Base-by-base conservation (phyloP, 2,329 filamentous ascomycete genomes). In the Exophiala mesophila region DNA sequence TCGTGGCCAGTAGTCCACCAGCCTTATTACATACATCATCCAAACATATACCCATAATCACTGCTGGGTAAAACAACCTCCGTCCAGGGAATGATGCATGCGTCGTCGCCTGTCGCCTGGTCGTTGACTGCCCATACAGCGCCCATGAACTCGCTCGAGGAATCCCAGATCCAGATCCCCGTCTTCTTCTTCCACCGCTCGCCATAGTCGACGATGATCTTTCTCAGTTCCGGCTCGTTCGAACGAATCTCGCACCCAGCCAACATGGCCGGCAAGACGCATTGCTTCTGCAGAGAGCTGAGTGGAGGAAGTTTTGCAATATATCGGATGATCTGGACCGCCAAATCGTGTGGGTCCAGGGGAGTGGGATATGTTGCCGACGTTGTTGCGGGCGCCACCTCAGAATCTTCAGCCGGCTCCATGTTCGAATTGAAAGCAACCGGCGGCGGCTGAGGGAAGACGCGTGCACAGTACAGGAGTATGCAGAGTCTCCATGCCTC, bases 121-220 rank as follows among this genome's bases (percentile, higher is more conserved):
- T 48, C 45, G 21, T 48, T 47, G 21, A 31, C 43, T 8, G 38
- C 35, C 48, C 48, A 51, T 16, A 51, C 44, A 18, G 38, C 26
- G 12, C 36, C 34, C 44, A 51, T 39, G 17, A 51, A 51, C 24
- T 45, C 41, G 15, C 47, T 9, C 4, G 35, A 44, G 6, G 48
- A 48, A 20, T 48, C 36, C 18, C 47, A 51, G 33, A 51, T 45
- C 48, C 48, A 51, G n/a, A 51, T 48, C 4, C 48, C 48, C 1
- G 48, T 51, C 28, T 42, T 43, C 23, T 41, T 40, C 35, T 51
- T 51, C 48, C 48, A 51, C 12, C 48, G 44, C 23, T 48, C 48
- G 13, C 36, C 44, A 23, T 45, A 51, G 9, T 51, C 48, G 17
- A 45, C 19, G n/a, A 42, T 45, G 23, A 51, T 30, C 17, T 43